Conservation (phyloP, 2,329 filamentous ascomycete species). For the Trichoderma oligosporum region DNA sequence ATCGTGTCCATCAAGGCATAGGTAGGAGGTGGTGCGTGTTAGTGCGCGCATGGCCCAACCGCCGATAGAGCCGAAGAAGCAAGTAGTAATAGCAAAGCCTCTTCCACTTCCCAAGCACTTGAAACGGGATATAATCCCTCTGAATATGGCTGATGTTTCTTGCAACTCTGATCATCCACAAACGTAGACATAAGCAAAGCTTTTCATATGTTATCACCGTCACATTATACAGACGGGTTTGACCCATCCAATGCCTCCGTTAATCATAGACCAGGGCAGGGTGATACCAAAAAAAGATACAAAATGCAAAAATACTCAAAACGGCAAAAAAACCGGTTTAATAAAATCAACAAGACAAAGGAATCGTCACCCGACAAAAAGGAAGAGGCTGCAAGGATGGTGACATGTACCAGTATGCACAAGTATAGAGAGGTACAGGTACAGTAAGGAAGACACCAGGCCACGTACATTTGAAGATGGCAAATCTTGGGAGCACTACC, state of each 20-base stretch:
- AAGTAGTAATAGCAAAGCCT: too few relatives aligned
- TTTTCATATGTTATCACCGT: background rate
- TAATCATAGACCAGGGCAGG: background rate
- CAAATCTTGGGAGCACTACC: background rate
- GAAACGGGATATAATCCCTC: too few relatives aligned
- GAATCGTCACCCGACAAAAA: background rate
- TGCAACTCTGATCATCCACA: background rate
- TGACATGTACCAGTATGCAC: background rate
- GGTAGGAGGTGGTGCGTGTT: background rate
- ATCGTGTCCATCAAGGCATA: background rate
- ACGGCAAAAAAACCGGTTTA: too few relatives aligned
- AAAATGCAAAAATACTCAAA: too few relatives aligned
- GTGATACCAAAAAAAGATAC: too few relatives aligned
- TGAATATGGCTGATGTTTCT: background rate
- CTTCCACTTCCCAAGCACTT: too few relatives aligned
- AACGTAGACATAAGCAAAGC: background rate
- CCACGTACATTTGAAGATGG: background rate
- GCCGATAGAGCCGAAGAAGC: background rate
- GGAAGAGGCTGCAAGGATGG: background rate
- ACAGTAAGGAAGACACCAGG: too few relatives aligned
- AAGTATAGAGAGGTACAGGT: background rate
- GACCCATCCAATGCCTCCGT: background rate
- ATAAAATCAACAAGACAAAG: background rate
- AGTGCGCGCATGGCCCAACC: background rate
- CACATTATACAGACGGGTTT: background rate